A percentile compares a stretch with the other conserved stretches of the same genome.
Conservation (phyloP, 352 stramenopile genomes). For the Nothophytophthora sp. region DNA sequence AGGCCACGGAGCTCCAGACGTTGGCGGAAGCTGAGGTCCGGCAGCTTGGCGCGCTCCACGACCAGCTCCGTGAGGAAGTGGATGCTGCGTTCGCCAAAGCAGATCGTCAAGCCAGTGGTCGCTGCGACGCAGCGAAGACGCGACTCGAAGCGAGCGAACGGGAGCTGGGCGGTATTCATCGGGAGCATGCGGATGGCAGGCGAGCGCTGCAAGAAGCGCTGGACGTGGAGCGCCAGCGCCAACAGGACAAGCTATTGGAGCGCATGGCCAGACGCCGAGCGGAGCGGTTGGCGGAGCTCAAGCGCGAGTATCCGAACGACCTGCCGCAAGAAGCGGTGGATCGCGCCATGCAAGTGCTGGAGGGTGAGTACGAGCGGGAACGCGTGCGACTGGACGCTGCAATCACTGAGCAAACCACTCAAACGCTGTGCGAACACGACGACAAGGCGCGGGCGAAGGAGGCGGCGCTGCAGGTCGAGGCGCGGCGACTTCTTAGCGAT, state of each 20-base stretch:
- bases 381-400: slow-evolving; percentile 17
- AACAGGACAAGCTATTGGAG: slow-evolving; percentile 41
- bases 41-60: slow-evolving; percentile 10
- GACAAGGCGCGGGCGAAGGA: slow-evolving; percentile 18
- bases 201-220: slow-evolving; percentile 19
- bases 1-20: not conserved
- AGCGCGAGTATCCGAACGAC: slow-evolving; percentile 7
- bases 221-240: slow-evolving; percentile 26
- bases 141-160: slow-evolving; percentile 8
- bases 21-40: slow-evolving; percentile 11
- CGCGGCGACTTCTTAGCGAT: slow-evolving; percentile 10
- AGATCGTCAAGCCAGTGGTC: slow-evolving; percentile 9
- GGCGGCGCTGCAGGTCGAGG: slow-evolving; percentile 8
- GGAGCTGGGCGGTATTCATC: slow-evolving; percentile 15
- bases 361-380: slow-evolving; percentile 23
- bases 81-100: slow-evolving; percentile 16
- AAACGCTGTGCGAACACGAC: slow-evolving; percentile 16
- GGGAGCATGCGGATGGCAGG: slow-evolving; percentile 23
- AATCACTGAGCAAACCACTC: slow-evolving; percentile 19
- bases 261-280: slow-evolving; percentile 19
- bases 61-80: slow-evolving; percentile 9
- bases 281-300: slow-evolving; percentile 12
- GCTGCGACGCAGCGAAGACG: slow-evolving; percentile 12
- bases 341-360: slow-evolving; percentile 6
- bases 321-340: slow-evolving; percentile 6